A percentile compares a stretch with the other conserved stretches of the same genome.
Evolutionary conservation across 1,284 basidiomycete genomes (phyloP).

Genomic region (Leccinum proximum): DNA sequence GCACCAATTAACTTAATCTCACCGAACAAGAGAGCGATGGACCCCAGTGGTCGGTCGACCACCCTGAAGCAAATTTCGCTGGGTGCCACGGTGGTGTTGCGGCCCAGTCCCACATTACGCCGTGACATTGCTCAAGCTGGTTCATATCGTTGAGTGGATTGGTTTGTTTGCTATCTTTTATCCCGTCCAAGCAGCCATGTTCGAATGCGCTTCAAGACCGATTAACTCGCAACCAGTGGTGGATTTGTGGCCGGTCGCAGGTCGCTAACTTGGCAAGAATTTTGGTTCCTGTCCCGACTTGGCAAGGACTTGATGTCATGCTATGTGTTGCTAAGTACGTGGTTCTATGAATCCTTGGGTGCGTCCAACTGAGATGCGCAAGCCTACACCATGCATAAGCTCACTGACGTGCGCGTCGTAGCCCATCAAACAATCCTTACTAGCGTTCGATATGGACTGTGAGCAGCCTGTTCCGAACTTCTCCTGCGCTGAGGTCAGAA

Average conservation of each 20-base stretch:
- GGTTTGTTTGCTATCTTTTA: neutral
- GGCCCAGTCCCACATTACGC: neutral
- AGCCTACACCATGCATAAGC: neutral
- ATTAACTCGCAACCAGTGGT: no score
- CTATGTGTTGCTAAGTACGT: neutral
- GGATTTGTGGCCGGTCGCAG: no score
- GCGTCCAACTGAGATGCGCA: neutral
- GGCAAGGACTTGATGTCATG: no score
- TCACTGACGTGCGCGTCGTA: neutral
- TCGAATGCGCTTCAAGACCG: neutral
- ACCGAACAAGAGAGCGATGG: neutral
- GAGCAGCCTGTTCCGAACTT: neutral
- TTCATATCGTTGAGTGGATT: neutral
- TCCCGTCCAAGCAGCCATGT: neutral
- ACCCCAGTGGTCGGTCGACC: neutral
- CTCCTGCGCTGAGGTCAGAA: neutral
- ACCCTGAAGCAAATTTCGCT: neutral
- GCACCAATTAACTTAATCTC: neutral
- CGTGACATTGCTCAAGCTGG: neutral
- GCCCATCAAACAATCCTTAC: neutral
- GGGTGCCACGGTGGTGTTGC: neutral
- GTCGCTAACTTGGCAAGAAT: no score
- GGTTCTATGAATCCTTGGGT: neutral
- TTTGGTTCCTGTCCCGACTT: no score
- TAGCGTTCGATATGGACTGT: neutral